Conservation (phyloP, 2,329 filamentous ascomycete genomes). For the Alternaria panax region DNA sequence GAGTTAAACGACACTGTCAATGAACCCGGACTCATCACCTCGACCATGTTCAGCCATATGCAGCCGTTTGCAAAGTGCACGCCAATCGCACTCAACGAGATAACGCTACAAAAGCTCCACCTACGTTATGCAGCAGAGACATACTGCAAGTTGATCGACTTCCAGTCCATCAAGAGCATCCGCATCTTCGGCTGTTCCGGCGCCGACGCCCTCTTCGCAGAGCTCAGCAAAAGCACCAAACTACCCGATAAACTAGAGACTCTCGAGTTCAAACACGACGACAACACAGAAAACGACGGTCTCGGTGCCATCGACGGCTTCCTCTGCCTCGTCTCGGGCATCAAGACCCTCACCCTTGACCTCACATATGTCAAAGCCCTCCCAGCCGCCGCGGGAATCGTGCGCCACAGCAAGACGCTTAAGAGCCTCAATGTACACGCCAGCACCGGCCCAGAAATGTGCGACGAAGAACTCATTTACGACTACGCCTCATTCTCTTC, state of each 20-base stretch:
- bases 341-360: slow-evolving; percentile 55
- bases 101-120: slow-evolving; percentile 56
- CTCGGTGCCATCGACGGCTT: slow-evolving; percentile 58
- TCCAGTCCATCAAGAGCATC: slow-evolving; percentile 53
- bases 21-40: slow-evolving; percentile 55
- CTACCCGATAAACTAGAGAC: slow-evolving; percentile 56
- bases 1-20: slow-evolving; percentile 58
- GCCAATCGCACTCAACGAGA: slow-evolving; percentile 54
- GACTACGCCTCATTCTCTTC: slow-evolving; percentile 54
- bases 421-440: slow-evolving; percentile 56
- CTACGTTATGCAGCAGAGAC: slow-evolving; percentile 58
- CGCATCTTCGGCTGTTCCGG: slow-evolving; percentile 55
- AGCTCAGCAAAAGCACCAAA: slow-evolving; percentile 55
- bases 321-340: slow-evolving; percentile 55
- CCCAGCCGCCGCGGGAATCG: slow-evolving; percentile 54
- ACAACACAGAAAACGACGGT: slow-evolving; percentile 57
- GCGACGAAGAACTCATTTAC: slow-evolving; percentile 55
- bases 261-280: slow-evolving; percentile 57
- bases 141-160: slow-evolving; percentile 58
- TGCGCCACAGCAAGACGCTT: slow-evolving; percentile 56
- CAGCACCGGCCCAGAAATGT: slow-evolving; percentile 44
- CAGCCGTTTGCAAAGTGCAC: slow-evolving; percentile 57
- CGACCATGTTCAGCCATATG: slow-evolving; percentile 57
- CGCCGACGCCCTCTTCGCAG: slow-evolving; percentile 56
- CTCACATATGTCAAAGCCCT: slow-evolving; percentile 52